Conservation (phyloP, 768 basidiomycete genomes). For the Termitomyces sp. region DNA sequence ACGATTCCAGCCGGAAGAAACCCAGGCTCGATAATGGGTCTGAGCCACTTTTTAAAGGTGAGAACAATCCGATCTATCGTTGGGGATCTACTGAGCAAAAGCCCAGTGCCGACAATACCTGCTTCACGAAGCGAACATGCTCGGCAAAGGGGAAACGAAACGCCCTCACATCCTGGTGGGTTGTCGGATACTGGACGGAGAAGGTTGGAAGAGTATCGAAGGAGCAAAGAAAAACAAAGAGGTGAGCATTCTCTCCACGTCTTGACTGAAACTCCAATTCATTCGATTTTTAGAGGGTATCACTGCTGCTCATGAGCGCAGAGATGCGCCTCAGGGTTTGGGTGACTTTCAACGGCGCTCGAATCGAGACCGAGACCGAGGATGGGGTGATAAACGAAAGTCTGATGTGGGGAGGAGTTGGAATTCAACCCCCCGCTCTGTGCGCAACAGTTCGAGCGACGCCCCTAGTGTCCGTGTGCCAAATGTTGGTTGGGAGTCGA, state of each 20-base stretch:
- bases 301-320: conserved; percentile 48
- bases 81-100: conserved; percentile 6
- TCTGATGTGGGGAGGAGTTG: conserved; percentile 30
- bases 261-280: not conserved
- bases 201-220: conserved; percentile 73
- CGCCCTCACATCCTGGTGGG: conserved; percentile 90
- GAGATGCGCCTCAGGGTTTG: conserved; percentile 68
- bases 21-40: conserved; percentile 54
- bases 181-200: conserved; percentile 70
- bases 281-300: conserved; percentile 57
- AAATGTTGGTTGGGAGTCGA: conserved; percentile 93
- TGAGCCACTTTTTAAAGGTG: conserved; percentile 89
- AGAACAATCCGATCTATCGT: not conserved
- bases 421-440: conserved; percentile 60
- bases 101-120: conserved; percentile 80
- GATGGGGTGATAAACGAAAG: conserved; percentile 41
- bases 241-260: conserved; percentile 32
- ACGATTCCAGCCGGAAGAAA: conserved; percentile 59
- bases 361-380: conserved; percentile 64
- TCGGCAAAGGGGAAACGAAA: conserved; percentile 81
- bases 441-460: conserved; percentile 35
- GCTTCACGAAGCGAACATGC: conserved; percentile 43
- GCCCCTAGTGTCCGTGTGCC: conserved; percentile 86
- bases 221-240: conserved; percentile 61
- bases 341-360: conserved; percentile 92